Evolutionary conservation across 306 rosid species (phyloP).

Genomic region (Quercus rubra): DNA sequence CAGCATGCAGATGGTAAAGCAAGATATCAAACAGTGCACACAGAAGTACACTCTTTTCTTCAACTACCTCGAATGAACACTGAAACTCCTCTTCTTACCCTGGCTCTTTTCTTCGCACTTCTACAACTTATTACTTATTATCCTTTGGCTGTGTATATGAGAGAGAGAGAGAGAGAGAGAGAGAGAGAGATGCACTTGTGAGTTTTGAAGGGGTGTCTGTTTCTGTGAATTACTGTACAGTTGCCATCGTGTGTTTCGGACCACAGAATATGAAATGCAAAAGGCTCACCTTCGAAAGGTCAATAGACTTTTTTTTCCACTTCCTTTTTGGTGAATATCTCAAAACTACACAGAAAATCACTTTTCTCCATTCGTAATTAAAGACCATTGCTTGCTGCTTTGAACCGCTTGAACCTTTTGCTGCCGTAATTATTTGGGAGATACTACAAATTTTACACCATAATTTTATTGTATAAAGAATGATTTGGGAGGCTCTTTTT

Average conservation of each 20-base stretch:
- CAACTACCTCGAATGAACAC: constrained; percentile 28
- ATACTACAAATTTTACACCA: no score
- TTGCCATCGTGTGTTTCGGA: constrained; percentile 35
- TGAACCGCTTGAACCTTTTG: not conserved
- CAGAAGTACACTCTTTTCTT: not conserved
- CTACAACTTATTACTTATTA: not conserved
- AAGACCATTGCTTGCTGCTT: not conserved
- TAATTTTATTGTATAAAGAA: no score
- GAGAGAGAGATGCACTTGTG: constrained; percentile 16
- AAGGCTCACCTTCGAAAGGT: constrained; percentile 14
- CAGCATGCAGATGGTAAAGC: constrained; percentile 26
- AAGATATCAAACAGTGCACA: constrained; percentile 13
- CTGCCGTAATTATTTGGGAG: not conserved
- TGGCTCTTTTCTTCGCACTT: constrained; percentile 3
- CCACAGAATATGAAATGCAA: constrained; percentile 56
- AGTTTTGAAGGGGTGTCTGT: constrained; percentile 34
- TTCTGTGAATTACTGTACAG: constrained; percentile 36
- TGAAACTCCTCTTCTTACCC: constrained; percentile 30
- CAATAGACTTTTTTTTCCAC: constrained; percentile 22
- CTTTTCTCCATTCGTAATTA: not conserved
- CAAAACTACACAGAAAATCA: constrained; percentile 12
- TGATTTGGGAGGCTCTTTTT: no score
- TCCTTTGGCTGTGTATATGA: constrained; percentile 25
- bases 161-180: not conserved
- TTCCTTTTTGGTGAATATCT: constrained; percentile 10